phyloP scores from a whole-genome alignment of 805 yeast genomes.

The Tetrapisispora fleetii region DNA sequence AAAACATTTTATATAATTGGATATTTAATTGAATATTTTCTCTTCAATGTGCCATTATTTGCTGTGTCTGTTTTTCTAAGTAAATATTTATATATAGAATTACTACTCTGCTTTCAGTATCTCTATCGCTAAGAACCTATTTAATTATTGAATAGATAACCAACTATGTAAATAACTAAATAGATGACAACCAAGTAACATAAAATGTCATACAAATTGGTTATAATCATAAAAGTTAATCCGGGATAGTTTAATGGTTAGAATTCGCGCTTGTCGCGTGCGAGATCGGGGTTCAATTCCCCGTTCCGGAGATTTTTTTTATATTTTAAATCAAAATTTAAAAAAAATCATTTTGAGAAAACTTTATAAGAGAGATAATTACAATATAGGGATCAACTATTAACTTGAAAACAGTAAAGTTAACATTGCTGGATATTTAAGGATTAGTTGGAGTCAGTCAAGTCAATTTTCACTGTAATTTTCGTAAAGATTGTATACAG shows the following conservation, averaged over 20 bases:
- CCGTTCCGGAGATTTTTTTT: slow-evolving; percentile 6
- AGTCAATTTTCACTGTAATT: too few species aligned
- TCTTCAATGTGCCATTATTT: neutral
- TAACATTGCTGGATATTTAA: neutral
- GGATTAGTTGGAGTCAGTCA: too few species aligned
- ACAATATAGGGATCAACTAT: too few species aligned
- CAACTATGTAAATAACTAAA: too few species aligned
- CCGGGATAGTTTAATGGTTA: slow-evolving; percentile 7
- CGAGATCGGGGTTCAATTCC: slow-evolving; percentile 5
- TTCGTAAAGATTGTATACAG: neutral
- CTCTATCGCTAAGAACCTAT: too few species aligned
- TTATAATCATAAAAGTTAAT: slow-evolving; percentile 5
- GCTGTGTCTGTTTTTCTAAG: neutral
- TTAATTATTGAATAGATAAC: too few species aligned
- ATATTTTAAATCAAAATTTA: neutral
- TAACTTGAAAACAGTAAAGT: too few species aligned
- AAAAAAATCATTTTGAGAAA: slow-evolving; percentile 10
- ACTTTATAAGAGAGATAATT: neutral
- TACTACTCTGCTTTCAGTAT: too few species aligned
- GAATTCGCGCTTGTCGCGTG: slow-evolving; percentile 5
- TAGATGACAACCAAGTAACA: too few species aligned
- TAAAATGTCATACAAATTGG: too few species aligned
- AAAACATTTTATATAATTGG: slow-evolving; percentile 2
- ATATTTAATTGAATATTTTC: slow-evolving; percentile 1
- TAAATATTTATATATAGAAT: too few species aligned